Base-by-base conservation (phyloP, 306 rosid species). In the Trifolium pratense region DNA sequence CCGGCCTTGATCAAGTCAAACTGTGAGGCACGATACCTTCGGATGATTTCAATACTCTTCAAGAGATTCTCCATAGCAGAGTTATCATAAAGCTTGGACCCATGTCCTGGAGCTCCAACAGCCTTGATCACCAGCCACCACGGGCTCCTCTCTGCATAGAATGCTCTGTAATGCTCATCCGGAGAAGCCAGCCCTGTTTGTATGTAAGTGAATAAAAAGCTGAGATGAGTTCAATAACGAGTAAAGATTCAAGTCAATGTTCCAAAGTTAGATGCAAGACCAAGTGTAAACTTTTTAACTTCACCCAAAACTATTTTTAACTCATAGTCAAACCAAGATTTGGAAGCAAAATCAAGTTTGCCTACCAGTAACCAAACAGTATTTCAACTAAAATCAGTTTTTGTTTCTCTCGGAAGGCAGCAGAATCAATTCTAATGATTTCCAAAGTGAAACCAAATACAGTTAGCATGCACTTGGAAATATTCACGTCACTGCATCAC, bases 51-150 rank as follows among this genome's bases (percentile, higher is more conserved):
- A 80, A 91, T 86, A 73, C 97, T 91, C 85, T 91, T 91, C 70
- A 94, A 65, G 20, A 94, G 82, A 88, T 94, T 94, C 84, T 89
- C 98, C 97, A 88, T 74, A 5, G 98, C 98, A 76, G 90, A 65
- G 79, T 91, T 91, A 75, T 94, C 98, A 83, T 88, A 94, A 34
- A 94, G 96, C 89, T 87, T 91, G 10, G 98, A 88, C 34, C 98
- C 98, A 78, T 94, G 98, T 2, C 98, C 98, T 0, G 97, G 98
- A 13, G 89, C 91, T 26, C 97, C 97, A 26, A 84, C 73, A 6
- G 95, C 92, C 87, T 89, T 94, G 58, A 94, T 94, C 68, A 83
- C 86, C 83, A 89, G 9, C 98, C 98, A 94, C 97, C 89, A 85
- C 0, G 97, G 94, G 17, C 86, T 65, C 88, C 91, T 88, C 88